These are phyloP conservation scores for Medicago arabica DNA, from an alignment of 306 rosid genomes.

Conservation along the genomic window DNA sequence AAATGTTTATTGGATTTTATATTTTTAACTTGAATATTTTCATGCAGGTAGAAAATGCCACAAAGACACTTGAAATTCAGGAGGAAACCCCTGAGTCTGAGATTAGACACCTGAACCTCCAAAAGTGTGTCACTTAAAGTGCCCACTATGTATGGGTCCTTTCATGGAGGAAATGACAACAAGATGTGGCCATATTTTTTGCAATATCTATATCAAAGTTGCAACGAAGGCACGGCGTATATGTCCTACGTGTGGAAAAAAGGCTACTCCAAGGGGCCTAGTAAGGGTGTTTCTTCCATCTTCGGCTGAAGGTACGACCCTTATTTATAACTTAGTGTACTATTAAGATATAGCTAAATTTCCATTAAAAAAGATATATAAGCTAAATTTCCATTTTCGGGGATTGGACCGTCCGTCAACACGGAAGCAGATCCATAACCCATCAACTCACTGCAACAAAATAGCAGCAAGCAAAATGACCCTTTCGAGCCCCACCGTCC, in stretches of 20 bases:
- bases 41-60: conserved; percentile 43
- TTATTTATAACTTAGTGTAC: not conserved
- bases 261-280: conserved; percentile 59
- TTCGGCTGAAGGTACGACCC: conserved; percentile 49
- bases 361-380: too few species aligned
- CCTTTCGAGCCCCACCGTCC: too few species aligned
- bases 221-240: conserved; percentile 54
- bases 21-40: conserved; percentile 11
- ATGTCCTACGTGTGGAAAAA: conserved; percentile 90
- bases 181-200: conserved; percentile 94
- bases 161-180: conserved; percentile 75
- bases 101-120: conserved; percentile 49
- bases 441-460: too few species aligned
- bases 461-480: too few species aligned
- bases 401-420: too few species aligned
- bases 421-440: too few species aligned
- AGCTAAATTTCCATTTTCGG: too few species aligned
- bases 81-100: not conserved
- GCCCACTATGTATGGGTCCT: conserved; percentile 78
- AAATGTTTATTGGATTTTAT: too few species aligned
- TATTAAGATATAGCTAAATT: too few species aligned
- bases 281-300: conserved; percentile 82
- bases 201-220: conserved; percentile 65
- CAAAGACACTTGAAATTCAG: not conserved
- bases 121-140: conserved; percentile 61